Percentiles rank a stretch among this genome's conserved stretches.
These are phyloP conservation scores for Trypanosoma grayi DNA, from an alignment of 208 protist species.

Conservation along the genomic window DNA sequence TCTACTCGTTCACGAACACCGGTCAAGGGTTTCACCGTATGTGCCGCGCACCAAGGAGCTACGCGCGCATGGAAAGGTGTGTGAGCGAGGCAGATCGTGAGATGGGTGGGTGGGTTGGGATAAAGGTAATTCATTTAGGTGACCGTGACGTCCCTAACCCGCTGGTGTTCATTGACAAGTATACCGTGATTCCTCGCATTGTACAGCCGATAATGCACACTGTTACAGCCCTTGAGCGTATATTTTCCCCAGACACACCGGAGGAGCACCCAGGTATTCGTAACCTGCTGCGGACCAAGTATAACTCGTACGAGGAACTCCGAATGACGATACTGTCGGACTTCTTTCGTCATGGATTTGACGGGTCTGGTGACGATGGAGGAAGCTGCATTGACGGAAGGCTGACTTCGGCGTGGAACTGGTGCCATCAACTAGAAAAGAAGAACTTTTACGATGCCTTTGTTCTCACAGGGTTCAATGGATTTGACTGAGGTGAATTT, in stretches of 20 bases:
- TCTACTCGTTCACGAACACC: conserved; percentile 88
- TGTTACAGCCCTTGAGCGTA: conserved; percentile 56
- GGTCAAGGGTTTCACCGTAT: conserved; percentile 96
- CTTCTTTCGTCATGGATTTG: conserved; percentile 96
- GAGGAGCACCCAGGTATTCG: conserved; percentile 61
- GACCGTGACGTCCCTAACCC: conserved; percentile 98
- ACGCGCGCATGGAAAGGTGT: conserved; percentile 73
- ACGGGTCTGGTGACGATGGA: conserved; percentile 91
- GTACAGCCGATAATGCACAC: conserved; percentile 91
- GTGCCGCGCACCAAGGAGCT: conserved; percentile 86
- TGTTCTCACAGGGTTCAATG: conserved; percentile 93
- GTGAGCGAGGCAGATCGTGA: conserved; percentile 72
- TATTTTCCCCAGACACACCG: conserved; percentile 49
- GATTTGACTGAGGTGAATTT: conserved; percentile 89
- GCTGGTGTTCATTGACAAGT: conserved; percentile 98
- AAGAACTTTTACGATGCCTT: conserved; percentile 97
- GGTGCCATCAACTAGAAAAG: conserved; percentile 94
- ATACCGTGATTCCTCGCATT: conserved; percentile 95
- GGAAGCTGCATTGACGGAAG: conserved; percentile 97
- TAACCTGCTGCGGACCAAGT: conserved; percentile 76
- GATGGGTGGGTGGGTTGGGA: conserved; percentile 94
- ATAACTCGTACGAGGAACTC: conserved; percentile 64
- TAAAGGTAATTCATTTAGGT: conserved; percentile 96
- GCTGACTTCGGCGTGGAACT: conserved; percentile 98
- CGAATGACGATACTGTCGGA: conserved; percentile 88